Percentiles rank a stretch among this genome's conserved stretches.
Conservation (phyloP, 805 yeast species). For the Ogataea minuta region DNA sequence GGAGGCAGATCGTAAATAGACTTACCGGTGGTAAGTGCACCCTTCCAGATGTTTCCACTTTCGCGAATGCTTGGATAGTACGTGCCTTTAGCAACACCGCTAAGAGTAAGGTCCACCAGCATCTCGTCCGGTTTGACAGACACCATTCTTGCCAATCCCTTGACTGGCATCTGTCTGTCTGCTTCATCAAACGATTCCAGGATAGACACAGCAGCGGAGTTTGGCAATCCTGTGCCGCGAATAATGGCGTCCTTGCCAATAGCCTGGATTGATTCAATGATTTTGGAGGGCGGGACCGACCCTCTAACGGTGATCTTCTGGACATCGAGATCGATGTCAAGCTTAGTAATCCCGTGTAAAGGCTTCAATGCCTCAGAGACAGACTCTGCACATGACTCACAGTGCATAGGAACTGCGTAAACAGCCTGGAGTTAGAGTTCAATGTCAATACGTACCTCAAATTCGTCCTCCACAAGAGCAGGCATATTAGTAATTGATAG, state of each 20-base stretch:
- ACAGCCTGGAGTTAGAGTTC: slow-evolving; percentile 47
- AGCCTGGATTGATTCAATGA: slow-evolving; percentile 63
- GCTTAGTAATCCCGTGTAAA: slow-evolving; percentile 48
- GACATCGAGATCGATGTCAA: slow-evolving; percentile 54
- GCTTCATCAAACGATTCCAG: slow-evolving; percentile 64
- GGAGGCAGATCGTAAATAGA: slow-evolving; percentile 45
- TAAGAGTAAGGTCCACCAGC: slow-evolving; percentile 74
- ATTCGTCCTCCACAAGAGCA: slow-evolving; percentile 16
- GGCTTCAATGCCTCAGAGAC: slow-evolving; percentile 52
- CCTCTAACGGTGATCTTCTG: slow-evolving; percentile 71
- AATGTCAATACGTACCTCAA: slow-evolving; percentile 21
- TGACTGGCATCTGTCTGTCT: slow-evolving; percentile 56
- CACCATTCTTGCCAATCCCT: slow-evolving; percentile 86
- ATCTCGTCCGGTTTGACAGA: slow-evolving; percentile 51
- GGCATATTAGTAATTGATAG: slow-evolving; percentile 17
- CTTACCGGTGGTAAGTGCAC: slow-evolving; percentile 65
- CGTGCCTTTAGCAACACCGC: slow-evolving; percentile 62
- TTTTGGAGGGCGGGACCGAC: slow-evolving; percentile 68
- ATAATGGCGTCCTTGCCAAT: slow-evolving; percentile 89
- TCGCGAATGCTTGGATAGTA: slow-evolving; percentile 69
- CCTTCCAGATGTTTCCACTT: slow-evolving; percentile 74
- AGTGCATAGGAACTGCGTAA: slow-evolving; percentile 83
- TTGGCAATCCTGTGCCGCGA: slow-evolving; percentile 84
- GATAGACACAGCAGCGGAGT: slow-evolving; percentile 89
- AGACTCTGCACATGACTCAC: slow-evolving; percentile 65